Evolutionary conservation across 169 alveolate genomes (phyloP).

Genomic region (Cystoisospora suis): DNA sequence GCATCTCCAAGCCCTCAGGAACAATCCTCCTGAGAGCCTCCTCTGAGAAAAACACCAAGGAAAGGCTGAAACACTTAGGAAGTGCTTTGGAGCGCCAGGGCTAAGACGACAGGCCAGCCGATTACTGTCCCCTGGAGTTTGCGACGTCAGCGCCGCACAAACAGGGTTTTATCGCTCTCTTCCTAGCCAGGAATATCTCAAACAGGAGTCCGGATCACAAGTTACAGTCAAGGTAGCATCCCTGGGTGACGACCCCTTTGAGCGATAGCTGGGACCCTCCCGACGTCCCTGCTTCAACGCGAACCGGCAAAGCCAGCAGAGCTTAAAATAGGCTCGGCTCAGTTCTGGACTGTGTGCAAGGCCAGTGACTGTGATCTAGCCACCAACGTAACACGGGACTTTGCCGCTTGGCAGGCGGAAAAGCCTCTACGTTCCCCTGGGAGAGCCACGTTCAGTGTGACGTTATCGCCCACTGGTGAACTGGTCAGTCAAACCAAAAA

Average conservation of each 20-base stretch:
- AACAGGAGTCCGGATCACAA: not conserved
- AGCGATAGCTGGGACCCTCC: no score
- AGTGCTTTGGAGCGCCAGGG: not conserved
- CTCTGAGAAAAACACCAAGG: constrained; percentile 38
- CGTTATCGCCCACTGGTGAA: not conserved
- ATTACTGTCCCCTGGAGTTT: not conserved
- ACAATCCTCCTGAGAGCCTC: constrained; percentile 73
- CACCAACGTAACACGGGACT: no score
- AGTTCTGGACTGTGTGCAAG: no score
- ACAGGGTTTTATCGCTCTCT: not conserved
- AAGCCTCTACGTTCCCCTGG: no score
- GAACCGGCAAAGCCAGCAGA: no score
- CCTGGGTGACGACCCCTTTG: no score
- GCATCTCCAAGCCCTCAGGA: constrained; percentile 77
- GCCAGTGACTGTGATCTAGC: no score
- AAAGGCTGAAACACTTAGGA: not conserved
- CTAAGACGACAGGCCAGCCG: not conserved
- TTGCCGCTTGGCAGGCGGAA: no score
- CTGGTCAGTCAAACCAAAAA: not conserved
- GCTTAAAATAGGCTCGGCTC: no score
- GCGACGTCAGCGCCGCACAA: not conserved
- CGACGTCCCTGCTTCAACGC: no score
- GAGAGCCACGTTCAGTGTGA: not conserved
- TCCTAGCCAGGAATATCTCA: not conserved
- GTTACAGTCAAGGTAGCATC: not conserved